Evolutionary conservation across 1,139 yeast genomes (phyloP).

Genomic region (Arxiozyma telluris): DNA sequence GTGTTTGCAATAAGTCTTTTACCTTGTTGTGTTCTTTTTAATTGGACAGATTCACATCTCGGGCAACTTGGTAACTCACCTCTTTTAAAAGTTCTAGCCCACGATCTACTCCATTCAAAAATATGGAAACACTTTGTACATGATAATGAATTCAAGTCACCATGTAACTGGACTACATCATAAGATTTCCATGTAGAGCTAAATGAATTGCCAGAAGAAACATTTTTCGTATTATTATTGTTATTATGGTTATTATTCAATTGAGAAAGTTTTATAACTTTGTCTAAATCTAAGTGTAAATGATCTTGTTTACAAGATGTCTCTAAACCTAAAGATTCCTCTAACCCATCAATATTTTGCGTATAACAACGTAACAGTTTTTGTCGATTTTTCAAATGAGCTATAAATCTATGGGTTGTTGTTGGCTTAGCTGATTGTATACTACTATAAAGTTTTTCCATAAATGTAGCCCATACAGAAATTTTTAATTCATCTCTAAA

Average conservation of each 20-base stretch:
- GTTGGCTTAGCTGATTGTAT: constrained; percentile 69
- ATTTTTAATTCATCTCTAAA: constrained; percentile 58
- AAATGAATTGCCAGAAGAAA: constrained; percentile 9
- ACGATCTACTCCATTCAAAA: constrained; percentile 53
- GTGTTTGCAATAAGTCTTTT: constrained; percentile 69
- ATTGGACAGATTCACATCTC: constrained; percentile 40
- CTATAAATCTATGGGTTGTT: constrained; percentile 71
- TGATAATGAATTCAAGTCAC: constrained; percentile 66
- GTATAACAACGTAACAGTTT: constrained; percentile 77
- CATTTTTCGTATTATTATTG: constrained; percentile 1
- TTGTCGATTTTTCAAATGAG: constrained; percentile 51
- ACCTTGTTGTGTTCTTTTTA: constrained; percentile 43
- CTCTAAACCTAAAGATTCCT: constrained; percentile 29
- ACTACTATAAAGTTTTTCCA: constrained; percentile 47
- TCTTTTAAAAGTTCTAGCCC: constrained; percentile 35
- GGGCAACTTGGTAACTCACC: constrained; percentile 46
- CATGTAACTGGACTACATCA: constrained; percentile 85
- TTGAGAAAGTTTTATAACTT: neutral
- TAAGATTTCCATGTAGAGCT: constrained; percentile 44
- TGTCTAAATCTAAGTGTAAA: constrained; percentile 1
- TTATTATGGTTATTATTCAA: neutral
- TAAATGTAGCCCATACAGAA: constrained; percentile 54
- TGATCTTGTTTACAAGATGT: constrained; percentile 17
- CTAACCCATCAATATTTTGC: constrained; percentile 51
- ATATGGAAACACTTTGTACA: constrained; percentile 60